These are phyloP conservation scores for Echeveria elegans DNA, from an alignment of 164 flowering plant species.

Conservation along the genomic window DNA sequence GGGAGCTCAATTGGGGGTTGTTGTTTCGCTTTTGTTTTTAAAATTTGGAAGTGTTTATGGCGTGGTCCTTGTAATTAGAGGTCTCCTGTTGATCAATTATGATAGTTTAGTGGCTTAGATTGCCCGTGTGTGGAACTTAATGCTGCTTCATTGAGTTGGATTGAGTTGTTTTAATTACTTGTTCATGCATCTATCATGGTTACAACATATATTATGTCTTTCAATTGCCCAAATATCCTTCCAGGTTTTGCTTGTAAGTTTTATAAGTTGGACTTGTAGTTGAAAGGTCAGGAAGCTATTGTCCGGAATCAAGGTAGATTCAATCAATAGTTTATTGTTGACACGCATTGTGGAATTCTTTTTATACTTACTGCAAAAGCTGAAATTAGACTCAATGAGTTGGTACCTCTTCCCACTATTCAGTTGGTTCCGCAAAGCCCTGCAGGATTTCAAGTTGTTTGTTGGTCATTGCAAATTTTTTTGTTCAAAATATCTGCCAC, in stretches of 20 bases:
- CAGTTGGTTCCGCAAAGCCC: background rate
- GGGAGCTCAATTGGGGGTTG: no score
- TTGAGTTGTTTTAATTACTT: background rate
- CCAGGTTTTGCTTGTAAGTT: background rate
- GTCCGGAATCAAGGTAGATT: background rate
- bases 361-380: background rate
- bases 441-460: background rate
- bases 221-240: background rate
- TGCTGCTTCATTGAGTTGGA: background rate
- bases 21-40: no score
- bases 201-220: background rate
- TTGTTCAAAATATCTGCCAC: background rate
- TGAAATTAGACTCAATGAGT: background rate
- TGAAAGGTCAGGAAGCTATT: no score
- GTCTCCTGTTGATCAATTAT: no score
- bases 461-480: background rate
- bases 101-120: background rate
- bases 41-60: no score
- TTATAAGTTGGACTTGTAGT: background rate
- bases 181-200: background rate
- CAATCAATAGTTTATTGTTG: no score
- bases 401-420: background rate
- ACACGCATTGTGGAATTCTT: no score
- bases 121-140: background rate
- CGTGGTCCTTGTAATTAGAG: no score